phyloP scores from a whole-genome alignment of 495 filamentous ascomycete genomes.

The Collariella sp. region DNA sequence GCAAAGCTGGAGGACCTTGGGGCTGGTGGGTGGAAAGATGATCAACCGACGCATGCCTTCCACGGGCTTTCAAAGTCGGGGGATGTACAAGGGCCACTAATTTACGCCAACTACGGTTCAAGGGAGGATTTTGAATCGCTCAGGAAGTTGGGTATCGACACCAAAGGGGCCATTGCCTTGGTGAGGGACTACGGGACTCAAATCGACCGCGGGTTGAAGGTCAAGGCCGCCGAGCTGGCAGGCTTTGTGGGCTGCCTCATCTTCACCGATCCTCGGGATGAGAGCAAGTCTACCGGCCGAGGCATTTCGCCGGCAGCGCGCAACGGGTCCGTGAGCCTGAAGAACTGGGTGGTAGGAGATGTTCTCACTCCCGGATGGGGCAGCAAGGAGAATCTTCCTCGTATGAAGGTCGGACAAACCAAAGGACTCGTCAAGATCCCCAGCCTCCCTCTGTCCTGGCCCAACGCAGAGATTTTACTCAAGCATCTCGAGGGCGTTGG shows the following conservation, averaged over 20 bases:
- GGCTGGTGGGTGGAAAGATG: no score
- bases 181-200: constrained; percentile 74
- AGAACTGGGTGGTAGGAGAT: constrained; percentile 77
- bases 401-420: constrained; percentile 60
- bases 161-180: constrained; percentile 74
- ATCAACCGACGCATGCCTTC: constrained; percentile 64
- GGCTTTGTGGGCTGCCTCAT: constrained; percentile 83
- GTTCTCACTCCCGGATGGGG: constrained; percentile 81
- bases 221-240: constrained; percentile 79
- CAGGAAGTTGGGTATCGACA: constrained; percentile 57
- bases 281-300: constrained; percentile 70
- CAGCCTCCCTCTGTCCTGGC: constrained; percentile 79
- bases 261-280: constrained; percentile 79
- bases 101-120: constrained; percentile 91
- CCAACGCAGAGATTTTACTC: constrained; percentile 74
- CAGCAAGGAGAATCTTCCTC: constrained; percentile 58
- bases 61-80: constrained; percentile 86
- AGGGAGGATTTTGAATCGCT: constrained; percentile 71
- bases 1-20: constrained; percentile 78
- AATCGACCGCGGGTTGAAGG: constrained; percentile 63
- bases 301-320: constrained; percentile 69
- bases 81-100: constrained; percentile 80
- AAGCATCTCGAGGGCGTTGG: constrained; percentile 71
- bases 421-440: constrained; percentile 73
- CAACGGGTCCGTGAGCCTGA: constrained; percentile 76